Base-by-base conservation (phyloP, 768 basidiomycete species). In the Gymnopilus junonius region DNA sequence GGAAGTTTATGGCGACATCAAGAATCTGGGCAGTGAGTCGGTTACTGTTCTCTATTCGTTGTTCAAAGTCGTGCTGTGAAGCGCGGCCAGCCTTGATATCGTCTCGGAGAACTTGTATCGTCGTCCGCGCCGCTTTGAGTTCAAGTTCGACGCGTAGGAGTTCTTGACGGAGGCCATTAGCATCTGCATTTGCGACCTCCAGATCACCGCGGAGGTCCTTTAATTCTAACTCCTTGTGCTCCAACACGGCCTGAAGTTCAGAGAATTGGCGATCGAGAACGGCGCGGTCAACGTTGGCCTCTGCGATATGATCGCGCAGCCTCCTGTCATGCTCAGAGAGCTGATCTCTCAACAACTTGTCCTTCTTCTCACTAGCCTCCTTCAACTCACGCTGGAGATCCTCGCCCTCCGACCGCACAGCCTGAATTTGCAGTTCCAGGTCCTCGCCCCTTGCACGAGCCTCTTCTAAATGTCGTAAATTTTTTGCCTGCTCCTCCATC, bases 201-300 rank as follows among this genome's bases (percentile, higher is more conserved):
- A 83, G 72, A 62, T 89, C 86, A 0, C 85, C 79, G 12, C 80
- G 81, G 11, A 87, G 77, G 39, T 91, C 88, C 70, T 88, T 88
- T 17, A 92, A 71, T 66, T 90, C 85, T 10, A 83, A 82, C 57
- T 87, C 84, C 14, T 82, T 79, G 61, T 83, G 80, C 59, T 90
- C 91, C 54, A 90, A 76, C 8, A 82, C 80, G 1, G 86, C 86
- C 66, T 85, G 83, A 37, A 93, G 77, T 71, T 93, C 92, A 40
- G 85, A 87, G 72, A 92, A 89, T 73, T 95, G 92, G 54, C 95
- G 88, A 75, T 97, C 95, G 48, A 97, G 80, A 14, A 97, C 94
- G 0, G 95, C 95, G 8, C 94, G 86, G 73, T 98, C 95, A 1
- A 95, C 93, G 70, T 97, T 94, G 14, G 95, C 93, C 74, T 99